phyloP scores from a whole-genome alignment of 306 rosid genomes.

The Vigna nakashimae region DNA sequence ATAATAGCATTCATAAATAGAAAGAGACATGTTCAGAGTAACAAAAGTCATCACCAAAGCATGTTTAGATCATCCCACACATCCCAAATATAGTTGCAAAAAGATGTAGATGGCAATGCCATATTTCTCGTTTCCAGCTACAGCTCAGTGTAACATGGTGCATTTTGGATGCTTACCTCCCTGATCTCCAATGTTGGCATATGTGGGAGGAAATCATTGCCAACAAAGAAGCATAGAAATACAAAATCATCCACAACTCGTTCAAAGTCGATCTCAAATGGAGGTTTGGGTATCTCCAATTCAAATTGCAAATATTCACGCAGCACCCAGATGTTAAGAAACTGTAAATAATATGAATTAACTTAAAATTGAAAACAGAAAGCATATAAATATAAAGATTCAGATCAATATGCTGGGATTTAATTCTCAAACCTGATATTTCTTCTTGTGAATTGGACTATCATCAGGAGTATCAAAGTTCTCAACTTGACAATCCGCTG shows the following conservation, averaged over 20 bases:
- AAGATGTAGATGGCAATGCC: conserved; percentile 22
- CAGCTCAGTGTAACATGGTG: conserved; percentile 29
- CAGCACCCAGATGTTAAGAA: conserved; percentile 78
- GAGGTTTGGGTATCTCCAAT: conserved; percentile 74
- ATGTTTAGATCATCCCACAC: conserved; percentile 7
- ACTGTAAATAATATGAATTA: conserved; percentile 54
- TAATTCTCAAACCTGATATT: conserved; percentile 78
- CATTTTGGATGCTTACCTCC: conserved; percentile 61
- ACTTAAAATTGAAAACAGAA: conserved; percentile 25
- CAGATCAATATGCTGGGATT: conserved; percentile 32
- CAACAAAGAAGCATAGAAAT: conserved; percentile 82
- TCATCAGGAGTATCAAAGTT: conserved; percentile 62
- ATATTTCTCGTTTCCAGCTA: conserved; percentile 19
- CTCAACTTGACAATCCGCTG: conserved; percentile 74
- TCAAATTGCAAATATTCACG: conserved; percentile 86
- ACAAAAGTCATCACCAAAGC: conserved; percentile 17
- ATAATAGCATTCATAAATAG: conserved; percentile 16
- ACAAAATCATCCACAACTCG: conserved; percentile 83
- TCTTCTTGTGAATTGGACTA: conserved; percentile 78
- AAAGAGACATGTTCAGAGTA: conserved; percentile 14
- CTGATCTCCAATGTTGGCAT: conserved; percentile 88
- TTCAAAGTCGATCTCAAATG: conserved; percentile 75
- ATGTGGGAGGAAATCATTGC: conserved; percentile 86
- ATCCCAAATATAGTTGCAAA: neutral
- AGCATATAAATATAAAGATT: conserved; percentile 34